Base-by-base conservation (phyloP, 805 yeast genomes). In the Wickerhamiella sergipiensis region DNA sequence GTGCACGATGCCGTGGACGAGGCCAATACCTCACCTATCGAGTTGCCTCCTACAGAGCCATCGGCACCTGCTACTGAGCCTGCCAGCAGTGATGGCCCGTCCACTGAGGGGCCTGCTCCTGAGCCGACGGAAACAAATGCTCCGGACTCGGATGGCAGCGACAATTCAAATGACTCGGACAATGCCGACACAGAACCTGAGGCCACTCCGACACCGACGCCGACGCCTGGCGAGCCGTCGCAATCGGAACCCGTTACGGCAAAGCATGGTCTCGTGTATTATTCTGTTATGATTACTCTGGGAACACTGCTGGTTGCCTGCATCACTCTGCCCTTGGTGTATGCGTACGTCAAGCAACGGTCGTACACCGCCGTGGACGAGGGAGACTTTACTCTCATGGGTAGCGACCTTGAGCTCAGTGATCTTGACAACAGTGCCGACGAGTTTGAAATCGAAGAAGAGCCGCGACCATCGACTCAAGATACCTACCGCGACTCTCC, bases 331-430 rank as follows among this genome's bases (percentile, higher is more conserved):
- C 57, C 57, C 4, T 21, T 50, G 5, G 43, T 49, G 6, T 50
- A 48, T 19, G 43, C 29, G 33, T 46, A 23, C 31, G 5, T 53
- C 33, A 42, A 24, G 15, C 53, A 50, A 10, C 54, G 52, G 19
- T 7, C 17, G 6, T 19, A 21, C 19, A 42, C 39, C 21, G 15
- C 3, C 8, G 31, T 31, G 31, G 50, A 40, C 49, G 52, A 45
- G 23, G 47, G 50, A 3, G 50, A 46, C 33, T 50, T 51, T 31
- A 45, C 50, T n/a, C 48, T 52, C 18, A 21, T 40, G 17, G 53
- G 45, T n/a, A 48, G 55, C 26, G 57, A 51, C 24, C 46, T 55
- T 44, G 58, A 55, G 46, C 55, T 55, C 31, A 52, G 51, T 24
- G 54, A 55, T 22, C 33, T 47, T 33, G 50, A 52, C 10, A 51